Percentiles rank a stretch among this genome's conserved stretches.
Evolutionary conservation across 1,284 basidiomycete genomes (phyloP).

Genomic region (Apiotrichum gamsii): DNA sequence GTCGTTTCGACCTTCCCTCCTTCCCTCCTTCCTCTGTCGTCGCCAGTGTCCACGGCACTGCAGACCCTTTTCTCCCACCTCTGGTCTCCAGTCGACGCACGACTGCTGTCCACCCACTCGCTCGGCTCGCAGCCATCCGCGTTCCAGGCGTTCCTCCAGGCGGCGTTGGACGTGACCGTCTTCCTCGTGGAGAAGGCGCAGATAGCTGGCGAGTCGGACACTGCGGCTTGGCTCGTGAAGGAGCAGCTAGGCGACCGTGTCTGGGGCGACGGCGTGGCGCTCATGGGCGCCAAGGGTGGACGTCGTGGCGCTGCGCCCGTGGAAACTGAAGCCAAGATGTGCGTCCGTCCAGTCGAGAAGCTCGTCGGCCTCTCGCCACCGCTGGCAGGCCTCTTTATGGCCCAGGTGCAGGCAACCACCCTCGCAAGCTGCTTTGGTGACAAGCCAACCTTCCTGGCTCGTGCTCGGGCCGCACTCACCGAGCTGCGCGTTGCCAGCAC

Average conservation of each 20-base stretch:
- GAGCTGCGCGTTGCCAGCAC: conserved; percentile 1
- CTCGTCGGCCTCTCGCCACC: conserved; percentile 49
- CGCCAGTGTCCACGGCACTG: conserved; percentile 18
- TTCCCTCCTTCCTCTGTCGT: conserved; percentile 26
- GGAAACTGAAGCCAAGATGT: conserved; percentile 33
- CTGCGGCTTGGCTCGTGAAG: conserved; percentile 29
- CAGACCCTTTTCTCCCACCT: conserved; percentile 40
- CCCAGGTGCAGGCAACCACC: conserved; percentile 57
- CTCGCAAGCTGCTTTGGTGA: conserved; percentile 46
- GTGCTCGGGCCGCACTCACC: conserved; percentile 11
- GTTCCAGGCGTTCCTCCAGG: conserved; percentile 38
- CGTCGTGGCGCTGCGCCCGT: conserved; percentile 12
- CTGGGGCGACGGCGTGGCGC: conserved; percentile 40
- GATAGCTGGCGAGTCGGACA: conserved; percentile 7
- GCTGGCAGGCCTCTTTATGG: conserved; percentile 68
- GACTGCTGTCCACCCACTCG: conserved; percentile 38
- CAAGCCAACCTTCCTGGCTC: conserved; percentile 12
- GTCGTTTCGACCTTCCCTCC: conserved; percentile 38
- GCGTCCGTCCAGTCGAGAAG: conserved; percentile 23
- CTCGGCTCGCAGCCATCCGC: conserved; percentile 33
- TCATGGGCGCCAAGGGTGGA: conserved; percentile 33
- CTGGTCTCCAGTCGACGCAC: conserved; percentile 42
- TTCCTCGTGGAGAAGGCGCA: conserved; percentile 25
- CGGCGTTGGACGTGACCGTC: conserved; percentile 28
- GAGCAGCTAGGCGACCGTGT: conserved; percentile 29